These are phyloP conservation scores for Inga leiocalycina DNA, from an alignment of 306 rosid species.

Conservation along the genomic window DNA sequence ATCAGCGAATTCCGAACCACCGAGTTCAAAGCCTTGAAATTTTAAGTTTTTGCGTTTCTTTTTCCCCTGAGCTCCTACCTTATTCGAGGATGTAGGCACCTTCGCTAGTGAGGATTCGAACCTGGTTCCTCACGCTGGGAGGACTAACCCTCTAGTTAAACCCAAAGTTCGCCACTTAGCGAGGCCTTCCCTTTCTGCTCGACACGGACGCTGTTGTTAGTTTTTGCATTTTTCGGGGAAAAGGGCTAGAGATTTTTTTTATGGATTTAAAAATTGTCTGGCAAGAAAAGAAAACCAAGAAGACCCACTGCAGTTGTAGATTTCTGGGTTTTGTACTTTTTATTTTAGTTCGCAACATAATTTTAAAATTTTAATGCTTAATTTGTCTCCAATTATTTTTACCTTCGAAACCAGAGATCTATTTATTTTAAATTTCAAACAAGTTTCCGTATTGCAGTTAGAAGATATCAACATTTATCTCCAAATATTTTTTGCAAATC, in stretches of 20 bases:
- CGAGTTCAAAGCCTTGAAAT: slow-evolving; percentile 48
- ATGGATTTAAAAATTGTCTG: background rate
- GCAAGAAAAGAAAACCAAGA: background rate
- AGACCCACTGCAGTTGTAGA: background rate
- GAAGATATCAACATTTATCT: no score
- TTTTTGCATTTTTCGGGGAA: background rate
- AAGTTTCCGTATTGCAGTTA: no score
- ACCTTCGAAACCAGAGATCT: background rate
- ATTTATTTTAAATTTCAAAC: no score
- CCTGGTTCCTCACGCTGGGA: no score
- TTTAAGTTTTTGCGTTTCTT: background rate
- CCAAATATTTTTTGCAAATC: no score
- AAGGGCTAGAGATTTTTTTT: background rate
- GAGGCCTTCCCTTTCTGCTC: no score
- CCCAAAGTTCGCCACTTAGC: no score
- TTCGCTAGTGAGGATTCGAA: no score
- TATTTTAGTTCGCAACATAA: background rate
- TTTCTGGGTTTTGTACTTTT: background rate
- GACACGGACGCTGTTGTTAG: no score
- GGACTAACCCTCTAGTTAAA: no score
- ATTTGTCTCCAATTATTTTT: background rate
- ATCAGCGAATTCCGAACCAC: slow-evolving; percentile 47
- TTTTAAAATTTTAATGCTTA: background rate
- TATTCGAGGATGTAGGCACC: no score
- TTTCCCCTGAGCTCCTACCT: no score